phyloP scores from a whole-genome alignment of 441 rosid genomes.

The Mallotus repandus region DNA sequence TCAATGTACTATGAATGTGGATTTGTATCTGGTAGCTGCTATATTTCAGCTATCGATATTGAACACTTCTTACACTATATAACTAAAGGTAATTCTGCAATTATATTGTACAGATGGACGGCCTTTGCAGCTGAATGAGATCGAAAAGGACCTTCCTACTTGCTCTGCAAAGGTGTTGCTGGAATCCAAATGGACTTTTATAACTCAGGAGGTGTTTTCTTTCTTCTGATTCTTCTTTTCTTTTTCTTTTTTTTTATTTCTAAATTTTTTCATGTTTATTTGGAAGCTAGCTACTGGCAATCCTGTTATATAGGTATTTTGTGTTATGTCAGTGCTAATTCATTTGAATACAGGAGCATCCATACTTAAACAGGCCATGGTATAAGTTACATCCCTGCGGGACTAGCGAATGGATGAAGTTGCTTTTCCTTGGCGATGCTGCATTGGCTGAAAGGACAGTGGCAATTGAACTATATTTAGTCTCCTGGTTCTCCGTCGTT shows the following conservation, averaged over 20 bases:
- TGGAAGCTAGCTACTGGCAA: too few species aligned
- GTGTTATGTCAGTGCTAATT: background rate
- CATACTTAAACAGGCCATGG: constrained; percentile 88
- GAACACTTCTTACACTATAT: background rate
- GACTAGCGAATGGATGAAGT: constrained; percentile 77
- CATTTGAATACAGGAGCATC: constrained; percentile 64
- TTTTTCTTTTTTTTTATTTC: too few species aligned
- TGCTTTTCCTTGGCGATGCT: constrained; percentile 47
- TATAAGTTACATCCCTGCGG: constrained; percentile 93
- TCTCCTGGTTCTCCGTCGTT: constrained; percentile 87
- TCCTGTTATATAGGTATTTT: too few species aligned
- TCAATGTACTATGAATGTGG: background rate
- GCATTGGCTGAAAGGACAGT: constrained; percentile 22
- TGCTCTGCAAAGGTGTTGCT: constrained; percentile 55
- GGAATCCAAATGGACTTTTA: constrained; percentile 79
- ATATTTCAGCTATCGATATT: background rate
- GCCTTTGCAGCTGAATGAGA: constrained; percentile 53
- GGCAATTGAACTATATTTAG: constrained; percentile 47
- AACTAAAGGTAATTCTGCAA: background rate
- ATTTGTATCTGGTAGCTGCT: background rate
- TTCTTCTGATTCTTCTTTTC: background rate
- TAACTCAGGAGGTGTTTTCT: constrained; percentile 63
- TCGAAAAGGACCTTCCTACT: constrained; percentile 68
- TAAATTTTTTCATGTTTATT: too few species aligned
- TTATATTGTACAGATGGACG: constrained; percentile 47